These are phyloP conservation scores for Magnolia officinalis DNA, from an alignment of 164 flowering plant genomes.

Conservation along the genomic window DNA sequence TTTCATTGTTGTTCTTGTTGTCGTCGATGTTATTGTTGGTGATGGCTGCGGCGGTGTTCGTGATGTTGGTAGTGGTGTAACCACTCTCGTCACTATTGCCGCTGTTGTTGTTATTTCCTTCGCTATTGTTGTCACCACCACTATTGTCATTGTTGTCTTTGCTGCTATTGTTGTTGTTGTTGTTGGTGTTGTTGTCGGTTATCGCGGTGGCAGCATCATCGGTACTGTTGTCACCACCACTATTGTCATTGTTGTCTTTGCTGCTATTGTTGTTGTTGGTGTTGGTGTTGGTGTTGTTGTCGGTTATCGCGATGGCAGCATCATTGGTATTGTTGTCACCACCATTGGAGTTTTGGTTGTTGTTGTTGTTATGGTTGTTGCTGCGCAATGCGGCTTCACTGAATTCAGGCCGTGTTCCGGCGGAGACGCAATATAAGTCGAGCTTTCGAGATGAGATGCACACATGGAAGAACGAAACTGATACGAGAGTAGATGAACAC, in stretches of 20 bases:
- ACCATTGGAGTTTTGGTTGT: background rate
- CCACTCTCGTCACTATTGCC: background rate
- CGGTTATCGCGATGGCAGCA: background rate
- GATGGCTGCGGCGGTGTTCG: background rate
- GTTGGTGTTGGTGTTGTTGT: background rate
- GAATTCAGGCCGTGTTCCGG: constrained; percentile 48
- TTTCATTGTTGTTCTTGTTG: background rate
- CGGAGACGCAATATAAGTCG: constrained; percentile 65
- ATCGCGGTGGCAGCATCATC: background rate
- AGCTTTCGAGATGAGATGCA: constrained; percentile 70
- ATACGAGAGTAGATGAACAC: constrained; percentile 57
- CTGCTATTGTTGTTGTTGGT: too few species aligned
- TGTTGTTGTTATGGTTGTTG: background rate
- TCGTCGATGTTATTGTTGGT: background rate
- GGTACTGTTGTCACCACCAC: background rate
- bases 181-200: background rate
- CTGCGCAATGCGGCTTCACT: background rate
- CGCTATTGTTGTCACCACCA: background rate
- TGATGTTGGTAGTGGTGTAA: background rate
- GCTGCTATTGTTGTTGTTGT: background rate
- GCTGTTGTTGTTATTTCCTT: background rate
- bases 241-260: background rate
- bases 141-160: background rate
- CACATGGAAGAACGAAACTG: constrained; percentile 56
- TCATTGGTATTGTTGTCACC: background rate